These are phyloP conservation scores for Colletotrichum orchidophilum DNA, from an alignment of 2,329 filamentous ascomycete species.

Conservation along the genomic window DNA sequence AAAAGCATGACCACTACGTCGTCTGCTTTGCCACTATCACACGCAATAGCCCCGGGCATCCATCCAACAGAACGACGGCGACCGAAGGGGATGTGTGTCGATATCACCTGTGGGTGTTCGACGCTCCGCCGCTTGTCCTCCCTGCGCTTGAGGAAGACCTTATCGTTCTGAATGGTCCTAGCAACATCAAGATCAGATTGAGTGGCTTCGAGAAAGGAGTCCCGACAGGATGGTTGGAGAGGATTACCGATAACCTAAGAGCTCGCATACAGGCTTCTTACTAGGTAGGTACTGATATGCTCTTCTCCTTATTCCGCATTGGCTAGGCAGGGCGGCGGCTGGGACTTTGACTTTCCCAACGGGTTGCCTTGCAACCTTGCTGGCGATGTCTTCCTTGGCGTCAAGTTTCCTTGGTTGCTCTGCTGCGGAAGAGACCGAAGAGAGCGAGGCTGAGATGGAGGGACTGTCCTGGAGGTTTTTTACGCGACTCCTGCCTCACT, in stretches of 20 bases:
- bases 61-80: neutral
- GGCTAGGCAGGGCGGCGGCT: neutral
- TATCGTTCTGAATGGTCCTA: neutral
- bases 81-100: neutral
- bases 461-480: neutral
- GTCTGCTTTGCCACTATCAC: neutral
- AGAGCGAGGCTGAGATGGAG: neutral
- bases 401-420: neutral
- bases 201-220: conserved; percentile 7
- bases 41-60: neutral
- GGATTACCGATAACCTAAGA: neutral
- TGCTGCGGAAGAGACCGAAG: neutral
- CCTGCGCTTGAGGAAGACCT: neutral
- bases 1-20: conserved; percentile 3
- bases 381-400: neutral
- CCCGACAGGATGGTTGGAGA: neutral
- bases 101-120: conserved; percentile 25
- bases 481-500: neutral
- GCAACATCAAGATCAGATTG: neutral
- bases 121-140: conserved; percentile 1
- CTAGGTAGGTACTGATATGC: neutral
- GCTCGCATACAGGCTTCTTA: neutral
- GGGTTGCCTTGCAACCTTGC: neutral
- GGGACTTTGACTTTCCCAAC: neutral
- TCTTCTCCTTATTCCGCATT: neutral